Evolutionary conservation across 2,329 filamentous ascomycete genomes (phyloP).

Genomic region (Penicillium fuscoglaucum): DNA sequence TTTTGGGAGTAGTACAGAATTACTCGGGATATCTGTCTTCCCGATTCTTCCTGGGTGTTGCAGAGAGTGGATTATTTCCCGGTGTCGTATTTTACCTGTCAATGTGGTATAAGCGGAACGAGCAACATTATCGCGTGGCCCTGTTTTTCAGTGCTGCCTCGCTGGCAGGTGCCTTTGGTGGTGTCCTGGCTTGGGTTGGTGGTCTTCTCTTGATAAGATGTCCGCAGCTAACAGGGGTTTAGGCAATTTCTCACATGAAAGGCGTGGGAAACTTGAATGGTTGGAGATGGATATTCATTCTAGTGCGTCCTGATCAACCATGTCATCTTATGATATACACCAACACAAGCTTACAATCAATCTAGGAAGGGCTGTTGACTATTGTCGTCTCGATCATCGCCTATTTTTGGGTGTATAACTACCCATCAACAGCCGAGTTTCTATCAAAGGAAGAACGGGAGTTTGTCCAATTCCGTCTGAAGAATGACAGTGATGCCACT

Average conservation of each 20-base stretch:
- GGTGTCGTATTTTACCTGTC: slow-evolving; percentile 60
- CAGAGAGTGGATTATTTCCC: slow-evolving; percentile 56
- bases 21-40: slow-evolving; percentile 51
- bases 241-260: slow-evolving; percentile 51
- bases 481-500: slow-evolving; percentile 68
- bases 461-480: slow-evolving; percentile 63
- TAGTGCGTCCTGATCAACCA: slow-evolving; percentile 38
- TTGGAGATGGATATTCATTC: slow-evolving; percentile 68
- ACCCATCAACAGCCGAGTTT: slow-evolving; percentile 45
- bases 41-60: slow-evolving; percentile 54
- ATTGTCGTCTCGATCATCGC: slow-evolving; percentile 53
- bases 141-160: slow-evolving; percentile 61
- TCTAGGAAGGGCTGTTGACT: slow-evolving; percentile 67
- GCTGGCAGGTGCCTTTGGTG: slow-evolving; percentile 61
- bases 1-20: slow-evolving; percentile 50
- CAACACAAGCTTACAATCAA: neutral
- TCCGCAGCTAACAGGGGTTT: slow-evolving; percentile 16
- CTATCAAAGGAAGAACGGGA: slow-evolving; percentile 53
- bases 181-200: slow-evolving; percentile 55
- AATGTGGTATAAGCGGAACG: slow-evolving; percentile 58
- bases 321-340: neutral
- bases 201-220: neutral
- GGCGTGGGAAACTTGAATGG: slow-evolving; percentile 50
- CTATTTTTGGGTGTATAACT: slow-evolving; percentile 47
- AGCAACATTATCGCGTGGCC: slow-evolving; percentile 33